phyloP scores from a whole-genome alignment of 306 rosid species.

The Oemleria cerasiformis region DNA sequence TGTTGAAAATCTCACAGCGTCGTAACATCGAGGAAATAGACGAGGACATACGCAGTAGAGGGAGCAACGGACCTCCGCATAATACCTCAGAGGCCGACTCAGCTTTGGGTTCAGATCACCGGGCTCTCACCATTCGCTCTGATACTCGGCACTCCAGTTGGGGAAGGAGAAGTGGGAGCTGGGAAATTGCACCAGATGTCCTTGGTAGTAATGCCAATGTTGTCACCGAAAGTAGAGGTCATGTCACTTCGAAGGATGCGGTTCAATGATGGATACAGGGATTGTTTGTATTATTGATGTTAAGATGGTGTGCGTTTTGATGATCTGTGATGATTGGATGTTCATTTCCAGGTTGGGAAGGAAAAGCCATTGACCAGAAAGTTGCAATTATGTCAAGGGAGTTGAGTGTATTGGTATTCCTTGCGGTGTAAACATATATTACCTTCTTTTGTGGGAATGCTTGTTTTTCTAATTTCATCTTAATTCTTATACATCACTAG shows the following conservation, averaged over 20 bases:
- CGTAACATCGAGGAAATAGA: conserved; percentile 71
- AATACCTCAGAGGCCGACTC: conserved; percentile 63
- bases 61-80: conserved; percentile 60
- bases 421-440: conserved; percentile 25
- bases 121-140: conserved; percentile 70
- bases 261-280: conserved; percentile 33
- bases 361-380: conserved; percentile 26
- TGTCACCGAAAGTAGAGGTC: conserved; percentile 69
- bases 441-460: conserved; percentile 30
- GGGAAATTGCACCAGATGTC: conserved; percentile 73
- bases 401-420: conserved; percentile 23
- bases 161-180: conserved; percentile 77
- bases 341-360: conserved; percentile 19
- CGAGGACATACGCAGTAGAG: conserved; percentile 67
- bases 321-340: conserved; percentile 35
- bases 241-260: conserved; percentile 50
- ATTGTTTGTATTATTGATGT: conserved; percentile 31
- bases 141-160: conserved; percentile 74
- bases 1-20: conserved; percentile 89
- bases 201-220: conserved; percentile 55
- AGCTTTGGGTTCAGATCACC: conserved; percentile 65
- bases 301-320: conserved; percentile 21
- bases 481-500: conserved; percentile 23
- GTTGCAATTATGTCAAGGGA: conserved; percentile 30
- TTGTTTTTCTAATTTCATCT: conserved; percentile 29